A percentile compares a stretch with the other conserved stretches of the same genome.
These are phyloP conservation scores for Emiliania huxleyi DNA, from an alignment of 78 protist species.

Conservation along the genomic window DNA sequence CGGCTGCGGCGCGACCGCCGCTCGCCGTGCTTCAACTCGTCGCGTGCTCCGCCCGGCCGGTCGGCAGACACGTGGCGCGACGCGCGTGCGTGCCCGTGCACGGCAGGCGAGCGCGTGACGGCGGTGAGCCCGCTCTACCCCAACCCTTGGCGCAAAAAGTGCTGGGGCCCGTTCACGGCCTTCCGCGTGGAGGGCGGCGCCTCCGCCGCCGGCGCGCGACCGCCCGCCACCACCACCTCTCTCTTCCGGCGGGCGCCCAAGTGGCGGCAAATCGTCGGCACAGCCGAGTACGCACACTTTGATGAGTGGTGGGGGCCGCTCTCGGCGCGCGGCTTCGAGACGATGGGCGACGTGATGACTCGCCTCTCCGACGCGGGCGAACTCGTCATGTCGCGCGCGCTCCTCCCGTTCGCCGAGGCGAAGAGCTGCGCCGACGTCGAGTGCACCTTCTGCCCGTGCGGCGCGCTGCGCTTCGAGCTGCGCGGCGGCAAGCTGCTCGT, in stretches of 20 bases:
- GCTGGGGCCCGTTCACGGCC: conserved; percentile 24
- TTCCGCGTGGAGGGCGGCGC: too few species aligned
- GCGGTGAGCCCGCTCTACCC: background rate
- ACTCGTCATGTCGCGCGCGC: background rate
- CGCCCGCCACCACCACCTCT: too few species aligned
- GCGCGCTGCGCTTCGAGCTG: background rate
- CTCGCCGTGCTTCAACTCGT: background rate
- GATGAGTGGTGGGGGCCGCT: conserved; percentile 9
- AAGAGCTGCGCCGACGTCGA: too few species aligned
- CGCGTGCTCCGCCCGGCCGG: too few species aligned
- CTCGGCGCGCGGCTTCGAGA: background rate
- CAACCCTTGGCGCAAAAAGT: conserved; percentile 7
- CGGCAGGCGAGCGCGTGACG: background rate
- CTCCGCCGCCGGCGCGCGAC: too few species aligned
- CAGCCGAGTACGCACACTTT: background rate
- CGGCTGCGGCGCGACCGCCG: background rate
- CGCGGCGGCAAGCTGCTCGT: background rate
- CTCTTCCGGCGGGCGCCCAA: background rate
- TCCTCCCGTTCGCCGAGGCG: background rate
- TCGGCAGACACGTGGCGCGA: too few species aligned
- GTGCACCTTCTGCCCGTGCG: background rate
- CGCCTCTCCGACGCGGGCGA: background rate
- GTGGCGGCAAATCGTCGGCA: background rate
- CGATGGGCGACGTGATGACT: background rate
- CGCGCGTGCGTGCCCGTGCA: background rate